These are phyloP conservation scores for Pythium sp. DNA, from an alignment of 352 stramenopile genomes.

Conservation along the genomic window DNA sequence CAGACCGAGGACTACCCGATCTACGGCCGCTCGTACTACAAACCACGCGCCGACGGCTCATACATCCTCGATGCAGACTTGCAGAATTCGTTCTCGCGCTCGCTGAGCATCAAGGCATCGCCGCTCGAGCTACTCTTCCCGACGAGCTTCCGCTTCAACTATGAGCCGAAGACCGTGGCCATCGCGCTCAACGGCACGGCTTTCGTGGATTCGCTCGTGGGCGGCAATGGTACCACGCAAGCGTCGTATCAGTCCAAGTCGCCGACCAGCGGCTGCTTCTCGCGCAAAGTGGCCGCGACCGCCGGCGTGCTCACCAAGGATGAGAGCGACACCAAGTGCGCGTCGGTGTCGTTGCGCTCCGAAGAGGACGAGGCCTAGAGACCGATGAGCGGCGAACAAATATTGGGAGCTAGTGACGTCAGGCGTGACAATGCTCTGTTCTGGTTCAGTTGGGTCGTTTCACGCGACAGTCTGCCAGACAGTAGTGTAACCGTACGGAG, in stretches of 20 bases:
- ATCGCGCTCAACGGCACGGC: conserved; percentile 30
- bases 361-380: neutral
- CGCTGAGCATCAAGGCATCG: conserved; percentile 15
- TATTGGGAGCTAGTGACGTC: too few relatives aligned
- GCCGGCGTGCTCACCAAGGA: conserved; percentile 26
- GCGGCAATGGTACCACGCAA: conserved; percentile 33
- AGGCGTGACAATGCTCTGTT: too few relatives aligned
- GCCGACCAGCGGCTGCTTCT: conserved; percentile 31
- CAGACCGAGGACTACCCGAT: conserved; percentile 54
- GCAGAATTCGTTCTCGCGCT: conserved; percentile 40
- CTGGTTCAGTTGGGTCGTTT: too few relatives aligned
- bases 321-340: conserved; percentile 13
- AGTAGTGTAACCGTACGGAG: too few relatives aligned
- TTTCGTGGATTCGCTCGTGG: conserved; percentile 31
- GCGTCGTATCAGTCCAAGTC: conserved; percentile 23
- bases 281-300: conserved; percentile 19
- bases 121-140: conserved; percentile 18
- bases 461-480: too few relatives aligned
- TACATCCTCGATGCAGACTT: conserved; percentile 48
- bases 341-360: neutral
- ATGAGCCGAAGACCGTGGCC: conserved; percentile 23
- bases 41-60: conserved; percentile 25
- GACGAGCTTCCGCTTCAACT: conserved; percentile 25
- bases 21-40: conserved; percentile 44
- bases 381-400: too few relatives aligned